These are phyloP conservation scores for Trifolium repens DNA, from an alignment of 306 rosid genomes.

Conservation along the genomic window DNA sequence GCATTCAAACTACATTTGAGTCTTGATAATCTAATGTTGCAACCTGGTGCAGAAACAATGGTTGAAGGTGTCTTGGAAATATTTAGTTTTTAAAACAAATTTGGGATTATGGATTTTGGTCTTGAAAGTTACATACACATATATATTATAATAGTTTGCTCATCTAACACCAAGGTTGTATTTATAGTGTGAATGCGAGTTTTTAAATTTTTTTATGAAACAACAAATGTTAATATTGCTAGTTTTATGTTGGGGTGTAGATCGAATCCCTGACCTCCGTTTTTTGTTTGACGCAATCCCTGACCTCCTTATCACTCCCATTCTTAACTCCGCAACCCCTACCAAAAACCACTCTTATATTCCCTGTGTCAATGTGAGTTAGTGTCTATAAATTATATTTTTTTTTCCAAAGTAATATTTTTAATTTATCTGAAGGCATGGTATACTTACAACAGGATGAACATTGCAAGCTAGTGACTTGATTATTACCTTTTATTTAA, in stretches of 20 bases:
- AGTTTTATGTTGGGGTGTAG: too few species aligned
- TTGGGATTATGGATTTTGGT: slow-evolving; percentile 13
- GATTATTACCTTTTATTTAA: slow-evolving; percentile 27
- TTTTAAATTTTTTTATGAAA: too few species aligned
- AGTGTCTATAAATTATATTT: background rate
- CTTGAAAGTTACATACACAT: slow-evolving; percentile 3
- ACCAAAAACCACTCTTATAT: background rate
- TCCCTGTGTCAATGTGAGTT: background rate
- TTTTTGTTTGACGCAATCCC: too few species aligned
- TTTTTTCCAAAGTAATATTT: background rate
- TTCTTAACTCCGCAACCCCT: background rate
- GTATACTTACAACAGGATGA: slow-evolving; percentile 6
- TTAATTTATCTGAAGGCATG: slow-evolving; percentile 13
- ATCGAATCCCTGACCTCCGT: too few species aligned
- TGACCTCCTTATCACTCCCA: background rate
- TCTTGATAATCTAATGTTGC: too few species aligned
- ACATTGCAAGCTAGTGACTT: slow-evolving; percentile 11
- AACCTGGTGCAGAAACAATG: too few species aligned
- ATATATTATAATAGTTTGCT: background rate
- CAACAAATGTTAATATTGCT: too few species aligned
- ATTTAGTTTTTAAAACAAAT: slow-evolving; percentile 3
- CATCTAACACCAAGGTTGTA: background rate
- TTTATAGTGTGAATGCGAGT: background rate
- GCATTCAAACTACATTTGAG: too few species aligned
- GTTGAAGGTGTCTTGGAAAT: slow-evolving; percentile 6